Evolutionary conservation across 2,329 filamentous ascomycete genomes (phyloP), one percentile per base, ranked within the genome.

Genomic region (Sordariomycetes sp.): DNA sequence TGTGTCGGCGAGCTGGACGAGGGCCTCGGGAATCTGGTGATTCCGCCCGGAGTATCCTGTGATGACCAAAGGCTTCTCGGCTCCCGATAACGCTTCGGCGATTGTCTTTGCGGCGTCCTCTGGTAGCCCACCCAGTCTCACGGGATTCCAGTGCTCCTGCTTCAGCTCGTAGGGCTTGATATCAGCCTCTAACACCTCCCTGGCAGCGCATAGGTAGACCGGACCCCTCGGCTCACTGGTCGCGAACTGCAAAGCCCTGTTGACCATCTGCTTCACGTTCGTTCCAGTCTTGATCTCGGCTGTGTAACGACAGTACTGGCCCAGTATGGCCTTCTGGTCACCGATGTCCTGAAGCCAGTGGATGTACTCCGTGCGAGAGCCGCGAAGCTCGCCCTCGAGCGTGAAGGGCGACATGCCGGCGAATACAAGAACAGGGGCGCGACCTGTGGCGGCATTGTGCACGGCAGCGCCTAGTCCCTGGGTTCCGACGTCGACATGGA

Each of bases 121-220:
- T 1, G 71, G 61, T 20, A 78, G 54, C 1, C 63, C 82, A 3
- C 81, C 73, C 0, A 86, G 73, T 46, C 77, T 71, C 3, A 88
- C 74, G 0, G 81, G 69, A 3, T 73, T 67, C 86, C 86, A 93
- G 38, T 76, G 69, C 12, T 66, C 63, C 51, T 85, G 82, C 14
- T 81, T 66, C 5, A 93, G 59, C 2, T 64, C 54, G 48, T 86
- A 87, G 0, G 81, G 82, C 44, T 75, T 65, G 27, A 94, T 79
- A 25, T 94, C 86, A 47, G 88, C 79, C 52, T 92, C 84, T 76
- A 94, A 86, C 1, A 86, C 75, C 55, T 94, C 86, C 42, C 86
- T 68, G 2, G 84, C 82, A 2, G 82, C 85, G 37, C 72, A 75
- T 4, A 94, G 63, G 46, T 94, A 93, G 1, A 87, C 84, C 0